Conservation (phyloP, 169 alveolate genomes). For the Plasmodium malariae region DNA sequence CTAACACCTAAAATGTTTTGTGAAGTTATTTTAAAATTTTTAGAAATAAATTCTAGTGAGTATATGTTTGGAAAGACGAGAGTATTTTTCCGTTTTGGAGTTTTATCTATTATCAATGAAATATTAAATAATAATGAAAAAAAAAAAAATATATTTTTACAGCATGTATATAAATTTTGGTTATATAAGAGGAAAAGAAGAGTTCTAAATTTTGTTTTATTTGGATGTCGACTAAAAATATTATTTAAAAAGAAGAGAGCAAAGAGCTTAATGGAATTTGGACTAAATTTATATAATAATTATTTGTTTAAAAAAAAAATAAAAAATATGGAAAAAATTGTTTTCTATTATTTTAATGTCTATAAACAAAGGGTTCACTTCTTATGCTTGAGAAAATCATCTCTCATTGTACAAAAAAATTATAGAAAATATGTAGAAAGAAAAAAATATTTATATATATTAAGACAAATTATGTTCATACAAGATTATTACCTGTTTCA, state of each 20-base stretch:
- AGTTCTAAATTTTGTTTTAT: slow-evolving; percentile 47
- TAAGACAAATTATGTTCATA: slow-evolving; percentile 31
- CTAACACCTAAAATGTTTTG: slow-evolving; percentile 78
- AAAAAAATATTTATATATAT: slow-evolving; percentile 38
- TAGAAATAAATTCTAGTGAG: slow-evolving; percentile 71
- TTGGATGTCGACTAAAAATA: slow-evolving; percentile 71
- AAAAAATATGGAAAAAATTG: slow-evolving; percentile 40
- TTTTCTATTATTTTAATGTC: slow-evolving; percentile 68
- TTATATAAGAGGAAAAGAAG: slow-evolving; percentile 52
- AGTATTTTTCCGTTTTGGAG: slow-evolving; percentile 81
- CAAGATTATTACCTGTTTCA: slow-evolving; percentile 69
- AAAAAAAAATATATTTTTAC: slow-evolving; percentile 70
- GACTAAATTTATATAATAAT: slow-evolving; percentile 39
- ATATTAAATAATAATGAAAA: slow-evolving; percentile 77
- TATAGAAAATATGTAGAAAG: slow-evolving; percentile 29
- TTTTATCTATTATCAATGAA: slow-evolving; percentile 79
- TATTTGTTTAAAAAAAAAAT: slow-evolving; percentile 34
- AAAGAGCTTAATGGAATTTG: slow-evolving; percentile 46
- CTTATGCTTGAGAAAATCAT: slow-evolving; percentile 18
- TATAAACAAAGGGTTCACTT: slow-evolving; percentile 55
- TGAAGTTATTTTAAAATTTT: slow-evolving; percentile 75
- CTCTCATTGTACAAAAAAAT: slow-evolving; percentile 59
- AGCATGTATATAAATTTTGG: slow-evolving; percentile 78
- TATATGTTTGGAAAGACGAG: slow-evolving; percentile 82
- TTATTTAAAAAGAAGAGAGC: slow-evolving; percentile 63